Percentiles rank a stretch among this genome's conserved stretches.
phyloP scores from a whole-genome alignment of 176 grass and related monocot species.

The Microstegium vimineum region DNA sequence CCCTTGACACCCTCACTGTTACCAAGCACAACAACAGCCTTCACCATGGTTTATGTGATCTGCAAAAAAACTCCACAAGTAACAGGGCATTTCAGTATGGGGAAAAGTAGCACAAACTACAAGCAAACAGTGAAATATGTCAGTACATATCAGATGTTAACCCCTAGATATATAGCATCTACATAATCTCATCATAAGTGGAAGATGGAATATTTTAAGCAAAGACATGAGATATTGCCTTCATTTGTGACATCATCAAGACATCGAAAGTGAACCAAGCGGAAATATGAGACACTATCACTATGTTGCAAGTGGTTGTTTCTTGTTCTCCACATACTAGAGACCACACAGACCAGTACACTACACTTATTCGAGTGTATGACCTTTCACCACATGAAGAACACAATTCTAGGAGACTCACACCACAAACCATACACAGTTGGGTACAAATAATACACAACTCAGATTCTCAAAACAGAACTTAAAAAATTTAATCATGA shows the following conservation, averaged over 20 bases:
- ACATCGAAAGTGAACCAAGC: neutral
- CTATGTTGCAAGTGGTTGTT: neutral
- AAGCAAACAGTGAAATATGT: neutral
- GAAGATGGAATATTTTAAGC: neutral
- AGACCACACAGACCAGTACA: neutral
- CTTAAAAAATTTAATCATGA: neutral
- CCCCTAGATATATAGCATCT: neutral
- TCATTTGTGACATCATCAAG: neutral
- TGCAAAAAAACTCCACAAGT: neutral
- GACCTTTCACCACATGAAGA: neutral
- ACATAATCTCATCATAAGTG: neutral
- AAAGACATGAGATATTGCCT: neutral
- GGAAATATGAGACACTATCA: neutral
- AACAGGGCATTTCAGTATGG: neutral
- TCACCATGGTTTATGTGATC: slow-evolving; percentile 75
- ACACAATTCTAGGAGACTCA: neutral
- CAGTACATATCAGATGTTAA: neutral
- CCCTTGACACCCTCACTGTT: slow-evolving; percentile 61
- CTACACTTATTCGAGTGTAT: neutral
- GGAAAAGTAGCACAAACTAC: neutral
- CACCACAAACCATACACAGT: no score
- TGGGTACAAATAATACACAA: no score
- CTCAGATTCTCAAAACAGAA: neutral
- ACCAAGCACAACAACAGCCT: slow-evolving; percentile 76
- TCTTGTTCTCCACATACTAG: neutral